A percentile compares a stretch with the other conserved stretches of the same genome.
Evolutionary conservation across 2,329 filamentous ascomycete species (phyloP).

Genomic region (Scolecobasidium constrictum): DNA sequence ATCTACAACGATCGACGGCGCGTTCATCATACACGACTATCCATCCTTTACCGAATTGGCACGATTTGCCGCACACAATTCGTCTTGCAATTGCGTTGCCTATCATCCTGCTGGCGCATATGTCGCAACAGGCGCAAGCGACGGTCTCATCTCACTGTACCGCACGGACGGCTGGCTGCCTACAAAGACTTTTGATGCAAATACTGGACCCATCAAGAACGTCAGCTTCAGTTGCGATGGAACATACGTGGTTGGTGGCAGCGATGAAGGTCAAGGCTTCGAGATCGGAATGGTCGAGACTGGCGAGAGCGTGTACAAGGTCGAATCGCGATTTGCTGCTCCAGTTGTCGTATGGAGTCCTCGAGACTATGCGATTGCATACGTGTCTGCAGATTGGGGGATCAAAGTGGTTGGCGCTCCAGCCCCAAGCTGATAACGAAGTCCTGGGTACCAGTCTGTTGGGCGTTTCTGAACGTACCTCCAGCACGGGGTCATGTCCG

Average conservation of each 20-base stretch:
- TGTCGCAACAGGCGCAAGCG: constrained; percentile 64
- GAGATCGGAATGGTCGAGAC: constrained; percentile 64
- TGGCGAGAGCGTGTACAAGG: constrained; percentile 59
- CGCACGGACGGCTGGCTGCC: constrained; percentile 71
- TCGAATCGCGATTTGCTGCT: constrained; percentile 56
- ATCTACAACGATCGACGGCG: constrained; percentile 60
- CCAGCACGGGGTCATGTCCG: too few relatives aligned
- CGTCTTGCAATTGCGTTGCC: constrained; percentile 56
- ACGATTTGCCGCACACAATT: constrained; percentile 60
- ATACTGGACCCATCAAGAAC: constrained; percentile 58
- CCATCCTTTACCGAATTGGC: constrained; percentile 46
- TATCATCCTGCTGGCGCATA: constrained; percentile 61
- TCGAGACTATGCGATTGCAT: constrained; percentile 61
- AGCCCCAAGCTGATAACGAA: background rate
- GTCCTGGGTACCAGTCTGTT: too few relatives aligned
- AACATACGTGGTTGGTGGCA: constrained; percentile 61
- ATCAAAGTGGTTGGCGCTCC: background rate
- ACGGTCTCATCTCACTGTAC: constrained; percentile 67
- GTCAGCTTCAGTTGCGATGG: constrained; percentile 72
- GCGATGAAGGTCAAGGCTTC: constrained; percentile 60
- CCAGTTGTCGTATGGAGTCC: constrained; percentile 68
- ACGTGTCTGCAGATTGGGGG: constrained; percentile 30
- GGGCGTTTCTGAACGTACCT: too few relatives aligned
- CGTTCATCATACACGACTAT: constrained; percentile 58
- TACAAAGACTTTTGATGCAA: constrained; percentile 56